Evolutionary conservation across 2,329 filamentous ascomycete species (phyloP).

Genomic region (Cordyceps tenuipes): DNA sequence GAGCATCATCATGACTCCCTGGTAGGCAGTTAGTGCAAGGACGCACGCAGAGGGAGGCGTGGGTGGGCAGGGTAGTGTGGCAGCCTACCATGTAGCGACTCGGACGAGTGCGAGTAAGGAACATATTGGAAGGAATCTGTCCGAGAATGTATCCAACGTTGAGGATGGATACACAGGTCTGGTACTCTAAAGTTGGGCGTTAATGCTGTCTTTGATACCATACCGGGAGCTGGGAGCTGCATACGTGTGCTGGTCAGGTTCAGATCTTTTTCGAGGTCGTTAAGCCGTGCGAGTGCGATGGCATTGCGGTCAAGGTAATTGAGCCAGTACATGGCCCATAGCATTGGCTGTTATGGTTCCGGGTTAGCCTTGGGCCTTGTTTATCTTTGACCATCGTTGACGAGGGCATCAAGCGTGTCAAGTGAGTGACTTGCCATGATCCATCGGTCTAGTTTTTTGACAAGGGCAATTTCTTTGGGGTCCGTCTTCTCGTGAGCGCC

Average conservation of each 20-base stretch:
- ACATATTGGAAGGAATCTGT: conserved; percentile 26
- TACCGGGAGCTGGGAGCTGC: not conserved
- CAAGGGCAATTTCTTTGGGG: conserved; percentile 30
- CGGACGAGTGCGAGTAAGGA: conserved; percentile 28
- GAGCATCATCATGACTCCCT: conserved; percentile 34
- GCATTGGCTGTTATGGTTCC: conserved; percentile 19
- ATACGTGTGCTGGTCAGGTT: conserved; percentile 12
- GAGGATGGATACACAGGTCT: conserved; percentile 20
- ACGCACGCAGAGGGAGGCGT: not conserved
- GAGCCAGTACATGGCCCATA: conserved; percentile 34
- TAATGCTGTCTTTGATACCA: not conserved
- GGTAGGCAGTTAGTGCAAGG: not conserved
- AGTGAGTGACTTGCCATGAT: conserved; percentile 23
- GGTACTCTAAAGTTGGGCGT: conserved; percentile 12
- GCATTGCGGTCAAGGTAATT: conserved; percentile 40
- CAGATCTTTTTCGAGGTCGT: conserved; percentile 18
- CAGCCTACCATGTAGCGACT: conserved; percentile 27
- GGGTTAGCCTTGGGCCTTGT: not conserved
- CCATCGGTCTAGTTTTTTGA: conserved; percentile 30
- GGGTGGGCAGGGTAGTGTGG: not conserved
- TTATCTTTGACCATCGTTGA: not conserved
- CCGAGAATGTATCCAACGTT: conserved; percentile 19
- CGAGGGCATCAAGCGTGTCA: not conserved
- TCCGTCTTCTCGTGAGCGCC: conserved; percentile 31
- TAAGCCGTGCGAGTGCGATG: conserved; percentile 32